Base-by-base conservation (phyloP, 768 basidiomycete species). In the Naganishia vaughanmartiniae region DNA sequence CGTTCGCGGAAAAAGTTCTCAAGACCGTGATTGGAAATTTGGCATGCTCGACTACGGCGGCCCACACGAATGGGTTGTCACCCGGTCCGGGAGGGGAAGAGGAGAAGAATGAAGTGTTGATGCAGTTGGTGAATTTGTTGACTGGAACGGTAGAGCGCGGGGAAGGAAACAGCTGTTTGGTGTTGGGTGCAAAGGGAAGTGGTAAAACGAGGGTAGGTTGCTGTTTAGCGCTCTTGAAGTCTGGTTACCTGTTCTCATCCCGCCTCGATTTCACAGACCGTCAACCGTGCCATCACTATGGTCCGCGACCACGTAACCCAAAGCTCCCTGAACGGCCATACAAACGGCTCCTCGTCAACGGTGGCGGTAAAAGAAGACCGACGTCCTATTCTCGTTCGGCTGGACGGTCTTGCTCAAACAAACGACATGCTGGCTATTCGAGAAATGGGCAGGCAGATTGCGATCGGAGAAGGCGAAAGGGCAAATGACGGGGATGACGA, bases 101-200 rank as follows among this genome's bases (percentile, higher is more conserved):
- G 51, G 78, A 75, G 36, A 74, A 74, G 63, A 78, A 77, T 21
- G 80, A 80, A 60, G 88, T 90, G 0, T 81, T 84, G 31, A 76
- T 85, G 39, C 87, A 90, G 68, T 79, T 97, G 15, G 76, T 81
- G 0, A 85, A 87, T 56, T 81, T 97, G 26, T 83, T 96, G 5
- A 78, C 81, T 26, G 93, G 93, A 14, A 92, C 91, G 0, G 84
- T 90, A 5, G 82, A 82, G 26, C 86, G 93, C 33, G 90, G 89
- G 12, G 94, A 97, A 83, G 93, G 94, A 3, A 97, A 97, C 73
- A 95, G 93, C 70, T 96, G 93, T 76, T 84, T 96, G 67, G 77
- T 97, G 3, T 84, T 93, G 54, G 94, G 94, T 24, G 89, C 92
- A 1, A 84, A 88, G 71, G 91, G 92, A 19, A 90, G 89, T 72